Base-by-base conservation (phyloP, 306 rosid species). In the Quercus aquifolioides region DNA sequence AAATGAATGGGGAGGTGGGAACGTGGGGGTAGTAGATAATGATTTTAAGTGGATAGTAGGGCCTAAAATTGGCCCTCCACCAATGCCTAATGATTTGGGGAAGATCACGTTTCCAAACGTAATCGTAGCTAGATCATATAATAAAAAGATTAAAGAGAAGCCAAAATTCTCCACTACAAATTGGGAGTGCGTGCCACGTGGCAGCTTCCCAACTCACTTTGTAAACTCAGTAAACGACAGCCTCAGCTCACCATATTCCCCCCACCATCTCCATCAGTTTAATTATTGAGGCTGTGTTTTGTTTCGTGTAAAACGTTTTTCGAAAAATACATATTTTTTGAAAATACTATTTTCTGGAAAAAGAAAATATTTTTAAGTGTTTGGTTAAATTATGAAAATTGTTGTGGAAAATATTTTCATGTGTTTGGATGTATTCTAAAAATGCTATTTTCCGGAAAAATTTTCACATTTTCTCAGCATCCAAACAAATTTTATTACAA, bases 121-220 rank as follows among this genome's bases (percentile, higher is more conserved):
- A 84, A 79, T 83, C 70, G 49, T 41, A 3, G n/a, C n/a, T n/a
- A n/a, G 3, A 49, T 49, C 15, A 49, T 12, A 49, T 11, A 49
- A 28, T 2, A 26, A 19, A 33, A 64, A 30, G 11, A 28, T 30
- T 64, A 17, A 17, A 6, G 70, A 31, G 23, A 28, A 14, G 51
- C 72, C 52, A 67, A 67, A 67, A 67, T 67, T 67, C 78, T 71
- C 82, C 86, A 86, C 80, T 81, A 68, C 3, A 77, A 84, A 31
- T 55, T 73, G 49, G 86, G 84, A 81, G 89, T 89, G 91, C 75
- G 31, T 26, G 87, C 84, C 80, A 90, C 87, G 89, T 92, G 95
- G 85, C 85, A 68, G 43, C 83, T 74, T 89, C 87, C 88, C 71
- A 92, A 90, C 95, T 89, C 35, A 74, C 63, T 85, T 78, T 71